Evolutionary conservation across 2,329 filamentous ascomycete species (phyloP).

Genomic region (Graphilbum fragrans): DNA sequence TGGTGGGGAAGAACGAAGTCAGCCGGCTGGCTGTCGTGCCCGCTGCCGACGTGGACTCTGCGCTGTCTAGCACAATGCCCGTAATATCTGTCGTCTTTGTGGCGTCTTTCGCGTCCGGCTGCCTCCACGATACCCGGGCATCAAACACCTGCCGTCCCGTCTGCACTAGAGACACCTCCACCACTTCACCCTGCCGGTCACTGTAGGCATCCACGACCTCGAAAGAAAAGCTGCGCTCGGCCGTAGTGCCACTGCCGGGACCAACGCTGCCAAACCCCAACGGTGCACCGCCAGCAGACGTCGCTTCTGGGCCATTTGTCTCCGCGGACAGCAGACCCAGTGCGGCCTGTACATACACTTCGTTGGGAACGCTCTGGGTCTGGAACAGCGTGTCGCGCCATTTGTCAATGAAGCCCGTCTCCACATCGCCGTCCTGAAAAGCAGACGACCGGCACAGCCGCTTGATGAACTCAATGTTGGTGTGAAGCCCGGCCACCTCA

Average conservation of each 20-base stretch:
- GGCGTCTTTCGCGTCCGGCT: conserved; percentile 14
- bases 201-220: conserved; percentile 47
- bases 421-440: conserved; percentile 78
- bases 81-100: conserved; percentile 18
- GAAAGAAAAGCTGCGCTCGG: conserved; percentile 36
- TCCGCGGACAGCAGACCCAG: conserved; percentile 55
- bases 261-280: conserved; percentile 41
- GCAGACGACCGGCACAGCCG: conserved; percentile 67
- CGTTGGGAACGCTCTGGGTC: conserved; percentile 46
- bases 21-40: conserved; percentile 25
- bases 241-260: conserved; percentile 16
- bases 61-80: conserved; percentile 31
- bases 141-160: conserved; percentile 33
- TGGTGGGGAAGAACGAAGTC: conserved; percentile 69
- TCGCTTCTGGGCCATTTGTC: conserved; percentile 25
- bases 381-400: conserved; percentile 69
- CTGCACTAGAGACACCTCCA: conserved; percentile 38
- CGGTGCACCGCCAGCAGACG: conserved; percentile 8
- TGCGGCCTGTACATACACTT: conserved; percentile 79
- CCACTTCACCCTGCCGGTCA: conserved; percentile 34
- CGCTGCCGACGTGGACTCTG: conserved; percentile 12
- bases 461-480: conserved; percentile 96
- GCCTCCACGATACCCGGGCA: conserved; percentile 30
- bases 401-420: conserved; percentile 94
- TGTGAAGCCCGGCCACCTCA: conserved; percentile 83